Conservation (phyloP, 2,329 filamentous ascomycete genomes). For the Nigrospora oryzae region DNA sequence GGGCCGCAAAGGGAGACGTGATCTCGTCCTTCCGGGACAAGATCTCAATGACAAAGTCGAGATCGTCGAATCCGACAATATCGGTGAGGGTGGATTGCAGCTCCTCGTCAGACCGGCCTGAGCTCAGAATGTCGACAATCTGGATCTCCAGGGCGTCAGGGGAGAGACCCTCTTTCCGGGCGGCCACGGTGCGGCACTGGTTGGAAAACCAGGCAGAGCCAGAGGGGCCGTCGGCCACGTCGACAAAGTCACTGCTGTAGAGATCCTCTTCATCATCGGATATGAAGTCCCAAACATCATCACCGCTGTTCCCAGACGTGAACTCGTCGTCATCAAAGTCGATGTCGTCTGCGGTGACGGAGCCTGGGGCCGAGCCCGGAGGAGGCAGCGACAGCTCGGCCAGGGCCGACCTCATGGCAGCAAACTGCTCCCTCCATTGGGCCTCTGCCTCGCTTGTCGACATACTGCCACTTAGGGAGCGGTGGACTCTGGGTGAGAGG, state of each 20-base stretch:
- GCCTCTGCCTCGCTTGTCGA: constrained; percentile 31
- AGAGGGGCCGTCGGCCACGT: constrained; percentile 28
- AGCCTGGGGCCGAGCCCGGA: constrained; percentile 27
- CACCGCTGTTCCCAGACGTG: constrained; percentile 52
- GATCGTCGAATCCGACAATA: constrained; percentile 83
- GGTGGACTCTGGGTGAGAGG: not conserved
- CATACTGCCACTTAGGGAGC: not conserved
- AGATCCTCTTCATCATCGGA: constrained; percentile 62
- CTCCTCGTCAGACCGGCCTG: constrained; percentile 66
- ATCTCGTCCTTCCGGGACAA: constrained; percentile 69
- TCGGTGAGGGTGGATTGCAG: constrained; percentile 87
- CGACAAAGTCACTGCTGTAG: constrained; percentile 55
- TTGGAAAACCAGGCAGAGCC: constrained; percentile 61
- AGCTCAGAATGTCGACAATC: constrained; percentile 64
- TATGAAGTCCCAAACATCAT: constrained; percentile 91
- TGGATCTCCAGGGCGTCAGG: constrained; percentile 67
- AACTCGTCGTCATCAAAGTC: constrained; percentile 55
- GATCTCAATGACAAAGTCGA: constrained; percentile 90
- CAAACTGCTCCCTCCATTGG: constrained; percentile 79
- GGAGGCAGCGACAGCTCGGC: constrained; percentile 55
- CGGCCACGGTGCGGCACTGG: constrained; percentile 60
- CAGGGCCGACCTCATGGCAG: constrained; percentile 79
- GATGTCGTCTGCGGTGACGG: constrained; percentile 46
- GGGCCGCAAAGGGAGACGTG: constrained; percentile 32
- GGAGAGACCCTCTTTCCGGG: constrained; percentile 57